Percentiles rank a stretch among this genome's conserved stretches.
Conservation (phyloP, 345 rosid genomes). For the Salix udensis region DNA sequence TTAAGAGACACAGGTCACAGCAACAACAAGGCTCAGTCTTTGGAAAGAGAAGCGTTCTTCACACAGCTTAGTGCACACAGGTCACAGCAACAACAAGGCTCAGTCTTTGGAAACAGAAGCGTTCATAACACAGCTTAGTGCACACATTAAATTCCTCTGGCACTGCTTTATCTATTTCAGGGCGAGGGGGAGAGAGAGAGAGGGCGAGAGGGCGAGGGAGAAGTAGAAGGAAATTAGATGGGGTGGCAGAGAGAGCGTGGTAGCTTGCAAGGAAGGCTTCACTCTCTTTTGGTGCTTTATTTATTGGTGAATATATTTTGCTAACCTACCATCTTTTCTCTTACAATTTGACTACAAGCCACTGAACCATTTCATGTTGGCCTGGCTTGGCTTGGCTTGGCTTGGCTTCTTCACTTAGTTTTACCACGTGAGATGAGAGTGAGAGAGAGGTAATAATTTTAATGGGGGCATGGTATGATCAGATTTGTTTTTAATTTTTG, state of each 20-base stretch:
- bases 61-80: constrained; percentile 18
- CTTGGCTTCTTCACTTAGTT: background rate
- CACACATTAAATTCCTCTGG: constrained; percentile 40
- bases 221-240: background rate
- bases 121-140: constrained; percentile 26
- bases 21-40: constrained; percentile 17
- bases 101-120: constrained; percentile 17
- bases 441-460: background rate
- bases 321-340: background rate
- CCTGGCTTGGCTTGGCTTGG: constrained; percentile 8
- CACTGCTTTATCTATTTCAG: constrained; percentile 46
- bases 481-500: constrained; percentile 11
- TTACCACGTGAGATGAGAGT: constrained; percentile 3
- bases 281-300: constrained; percentile 30
- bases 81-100: constrained; percentile 12
- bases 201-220: constrained; percentile 14
- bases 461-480: background rate
- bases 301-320: constrained; percentile 20
- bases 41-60: constrained; percentile 16
- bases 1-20: constrained; percentile 3
- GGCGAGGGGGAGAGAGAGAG: constrained; percentile 25
- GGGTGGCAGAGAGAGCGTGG: constrained; percentile 17
- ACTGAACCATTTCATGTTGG: background rate
- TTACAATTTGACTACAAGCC: background rate
- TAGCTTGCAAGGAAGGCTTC: constrained; percentile 32